These are phyloP conservation scores for Crithidia thermophila DNA, from an alignment of 208 protist species.

Conservation along the genomic window DNA sequence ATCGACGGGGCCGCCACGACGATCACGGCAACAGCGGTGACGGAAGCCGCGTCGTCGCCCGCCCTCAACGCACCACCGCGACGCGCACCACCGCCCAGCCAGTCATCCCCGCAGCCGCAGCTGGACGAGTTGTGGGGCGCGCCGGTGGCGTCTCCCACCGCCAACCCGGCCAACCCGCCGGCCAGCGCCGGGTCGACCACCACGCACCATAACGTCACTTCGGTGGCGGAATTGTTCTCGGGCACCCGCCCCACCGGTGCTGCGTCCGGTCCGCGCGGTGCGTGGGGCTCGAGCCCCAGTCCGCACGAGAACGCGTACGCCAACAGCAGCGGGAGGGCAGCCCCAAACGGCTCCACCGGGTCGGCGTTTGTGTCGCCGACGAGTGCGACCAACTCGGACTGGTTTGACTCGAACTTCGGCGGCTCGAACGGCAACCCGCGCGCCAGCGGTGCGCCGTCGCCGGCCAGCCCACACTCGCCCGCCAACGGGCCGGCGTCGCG, in stretches of 20 bases:
- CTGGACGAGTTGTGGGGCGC: conserved; percentile 56
- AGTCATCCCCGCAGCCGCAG: neutral
- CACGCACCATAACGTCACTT: neutral
- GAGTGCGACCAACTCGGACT: conserved; percentile 14
- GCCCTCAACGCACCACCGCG: neutral
- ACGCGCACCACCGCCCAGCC: neutral
- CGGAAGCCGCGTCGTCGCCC: neutral
- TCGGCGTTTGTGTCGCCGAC: conserved; percentile 3
- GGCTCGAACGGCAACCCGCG: conserved; percentile 5
- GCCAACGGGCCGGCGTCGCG: conserved; percentile 1
- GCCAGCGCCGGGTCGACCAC: neutral
- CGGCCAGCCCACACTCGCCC: conserved; percentile 4
- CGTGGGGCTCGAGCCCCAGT: neutral
- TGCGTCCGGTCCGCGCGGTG: neutral
- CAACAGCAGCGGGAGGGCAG: conserved; percentile 5
- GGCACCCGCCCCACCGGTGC: conserved; percentile 2
- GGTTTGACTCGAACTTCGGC: conserved; percentile 25
- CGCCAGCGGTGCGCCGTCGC: conserved; percentile 4
- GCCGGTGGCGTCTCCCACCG: conserved; percentile 27
- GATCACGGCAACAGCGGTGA: neutral
- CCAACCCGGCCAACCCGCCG: neutral
- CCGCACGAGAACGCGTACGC: neutral
- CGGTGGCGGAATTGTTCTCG: conserved; percentile 33
- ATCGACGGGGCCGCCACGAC: conserved; percentile 5
- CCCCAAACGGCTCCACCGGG: neutral